Conservation (phyloP, 2,329 filamentous ascomycete genomes). For the Mollisiaceae sp. region DNA sequence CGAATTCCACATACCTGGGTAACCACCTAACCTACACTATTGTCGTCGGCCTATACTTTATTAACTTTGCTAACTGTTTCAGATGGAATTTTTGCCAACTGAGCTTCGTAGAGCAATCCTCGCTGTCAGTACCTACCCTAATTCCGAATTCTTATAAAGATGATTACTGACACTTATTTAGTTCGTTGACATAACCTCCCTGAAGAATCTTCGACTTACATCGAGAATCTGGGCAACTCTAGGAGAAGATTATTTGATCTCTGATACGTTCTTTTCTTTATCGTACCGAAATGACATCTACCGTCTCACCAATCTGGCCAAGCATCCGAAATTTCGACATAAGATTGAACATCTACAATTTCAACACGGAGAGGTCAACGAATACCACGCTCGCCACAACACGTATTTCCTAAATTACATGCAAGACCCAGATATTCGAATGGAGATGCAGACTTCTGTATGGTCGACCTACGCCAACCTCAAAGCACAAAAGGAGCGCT, state of each 20-base stretch:
- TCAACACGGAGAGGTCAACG: slow-evolving; percentile 39
- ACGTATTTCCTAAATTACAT: slow-evolving; percentile 38
- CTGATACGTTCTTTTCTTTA: slow-evolving; percentile 28
- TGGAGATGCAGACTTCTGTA: slow-evolving; percentile 39
- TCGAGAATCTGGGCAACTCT: slow-evolving; percentile 33
- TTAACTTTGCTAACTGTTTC: background rate
- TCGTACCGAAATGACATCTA: slow-evolving; percentile 33
- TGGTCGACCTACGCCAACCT: slow-evolving; percentile 41
- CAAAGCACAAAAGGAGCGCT: slow-evolving; percentile 38
- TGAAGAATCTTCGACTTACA: slow-evolving; percentile 33
- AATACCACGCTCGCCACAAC: slow-evolving; percentile 41
- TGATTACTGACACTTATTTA: background rate
- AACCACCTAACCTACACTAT: background rate
- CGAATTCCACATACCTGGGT: background rate
- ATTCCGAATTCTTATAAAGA: background rate
- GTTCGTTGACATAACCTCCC: slow-evolving; percentile 16
- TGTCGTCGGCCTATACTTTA: background rate
- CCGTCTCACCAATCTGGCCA: slow-evolving; percentile 33
- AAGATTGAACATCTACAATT: slow-evolving; percentile 31
- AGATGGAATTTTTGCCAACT: slow-evolving; percentile 36
- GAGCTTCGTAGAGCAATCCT: slow-evolving; percentile 28
- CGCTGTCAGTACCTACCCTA: background rate
- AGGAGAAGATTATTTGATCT: slow-evolving; percentile 38
- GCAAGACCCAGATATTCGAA: slow-evolving; percentile 36
- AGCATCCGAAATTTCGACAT: slow-evolving; percentile 34